Conservation (phyloP, 2,329 filamentous ascomycete genomes). For the Bipolaris sorokiniana region DNA sequence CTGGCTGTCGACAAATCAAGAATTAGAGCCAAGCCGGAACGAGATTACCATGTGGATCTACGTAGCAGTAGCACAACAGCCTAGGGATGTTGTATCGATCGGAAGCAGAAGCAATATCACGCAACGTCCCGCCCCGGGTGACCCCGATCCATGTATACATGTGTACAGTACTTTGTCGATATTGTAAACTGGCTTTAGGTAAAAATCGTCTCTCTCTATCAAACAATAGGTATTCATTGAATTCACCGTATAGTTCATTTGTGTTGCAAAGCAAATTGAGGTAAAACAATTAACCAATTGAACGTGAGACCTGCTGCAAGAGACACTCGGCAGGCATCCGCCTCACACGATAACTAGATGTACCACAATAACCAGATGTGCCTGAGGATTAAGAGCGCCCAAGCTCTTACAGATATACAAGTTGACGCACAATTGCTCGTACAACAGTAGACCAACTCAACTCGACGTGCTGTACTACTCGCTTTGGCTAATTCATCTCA, state of each 20-base stretch:
- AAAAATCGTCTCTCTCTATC: not conserved
- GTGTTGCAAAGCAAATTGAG: too few species aligned
- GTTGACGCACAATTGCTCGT: not conserved
- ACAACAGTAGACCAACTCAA: not conserved
- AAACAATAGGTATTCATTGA: not conserved
- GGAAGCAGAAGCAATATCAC: not conserved
- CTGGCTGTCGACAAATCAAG: not conserved
- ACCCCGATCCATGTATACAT: not conserved
- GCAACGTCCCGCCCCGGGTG: not conserved
- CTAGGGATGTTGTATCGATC: not conserved
- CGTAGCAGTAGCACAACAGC: too few species aligned
- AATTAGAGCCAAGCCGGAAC: not conserved
- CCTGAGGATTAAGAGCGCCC: not conserved
- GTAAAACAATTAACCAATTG: too few species aligned
- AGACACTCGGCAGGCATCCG: too few species aligned
- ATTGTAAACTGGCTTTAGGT: not conserved
- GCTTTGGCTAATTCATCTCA: not conserved
- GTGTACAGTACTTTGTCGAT: not conserved
- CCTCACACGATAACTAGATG: too few species aligned
- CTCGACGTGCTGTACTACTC: not conserved
- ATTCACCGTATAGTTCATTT: not conserved
- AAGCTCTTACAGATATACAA: too few species aligned
- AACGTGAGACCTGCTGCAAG: too few species aligned
- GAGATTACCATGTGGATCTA: slow-evolving; percentile 5
- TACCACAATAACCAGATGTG: too few species aligned